Percentiles rank a stretch among this genome's conserved stretches.
Conservation (phyloP, 208 protist species). For the Crithidia brevicula region DNA sequence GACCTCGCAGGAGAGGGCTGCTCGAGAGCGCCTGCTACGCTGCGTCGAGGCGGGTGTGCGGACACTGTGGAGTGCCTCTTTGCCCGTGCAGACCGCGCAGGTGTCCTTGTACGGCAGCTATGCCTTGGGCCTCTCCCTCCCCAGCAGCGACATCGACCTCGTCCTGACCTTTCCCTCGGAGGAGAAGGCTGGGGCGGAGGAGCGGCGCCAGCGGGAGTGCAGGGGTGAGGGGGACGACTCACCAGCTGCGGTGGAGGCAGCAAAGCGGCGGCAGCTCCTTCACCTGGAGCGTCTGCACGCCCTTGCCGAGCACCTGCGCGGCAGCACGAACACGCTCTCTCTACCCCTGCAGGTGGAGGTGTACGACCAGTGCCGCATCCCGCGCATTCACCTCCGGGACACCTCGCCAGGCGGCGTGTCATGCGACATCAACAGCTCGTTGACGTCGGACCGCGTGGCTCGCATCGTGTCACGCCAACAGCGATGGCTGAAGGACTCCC, state of each 20-base stretch:
- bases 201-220: background rate
- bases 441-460: conserved; percentile 22
- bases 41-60: conserved; percentile 26
- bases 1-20: conserved; percentile 24
- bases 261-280: conserved; percentile 14
- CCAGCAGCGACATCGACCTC: conserved; percentile 64
- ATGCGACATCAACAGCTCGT: conserved; percentile 51
- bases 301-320: conserved; percentile 24
- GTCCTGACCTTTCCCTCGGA: conserved; percentile 30
- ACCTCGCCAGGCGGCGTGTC: conserved; percentile 25
- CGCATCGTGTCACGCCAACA: conserved; percentile 42
- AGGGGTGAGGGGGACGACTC: background rate
- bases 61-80: conserved; percentile 26
- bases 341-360: conserved; percentile 33
- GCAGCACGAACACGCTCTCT: background rate
- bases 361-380: conserved; percentile 57
- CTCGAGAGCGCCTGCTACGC: conserved; percentile 33
- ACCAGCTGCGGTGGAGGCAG: background rate
- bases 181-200: background rate
- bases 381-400: conserved; percentile 50
- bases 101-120: conserved; percentile 69
- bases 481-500: conserved; percentile 39
- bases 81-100: background rate
- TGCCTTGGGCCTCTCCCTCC: conserved; percentile 59
- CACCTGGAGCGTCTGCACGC: conserved; percentile 34